phyloP scores from a whole-genome alignment of 148 eudicot genomes.

The Vaccinium corymbosum region DNA sequence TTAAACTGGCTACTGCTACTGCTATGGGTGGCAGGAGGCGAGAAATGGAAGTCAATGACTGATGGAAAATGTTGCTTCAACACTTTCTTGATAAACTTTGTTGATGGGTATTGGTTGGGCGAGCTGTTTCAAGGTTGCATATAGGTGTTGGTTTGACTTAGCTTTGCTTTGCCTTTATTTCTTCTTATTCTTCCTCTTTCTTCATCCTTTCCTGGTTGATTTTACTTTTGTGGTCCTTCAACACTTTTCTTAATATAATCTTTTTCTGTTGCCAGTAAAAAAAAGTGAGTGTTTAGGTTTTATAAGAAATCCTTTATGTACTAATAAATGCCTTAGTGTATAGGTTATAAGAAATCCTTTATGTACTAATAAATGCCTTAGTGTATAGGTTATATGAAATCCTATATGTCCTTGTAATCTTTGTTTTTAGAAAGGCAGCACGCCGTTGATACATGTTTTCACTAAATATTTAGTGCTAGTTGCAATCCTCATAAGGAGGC shows the following conservation, averaged over 20 bases:
- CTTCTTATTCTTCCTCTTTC: background rate
- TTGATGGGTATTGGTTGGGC: background rate
- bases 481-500: background rate
- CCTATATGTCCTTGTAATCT: no score
- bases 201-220: background rate
- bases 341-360: background rate
- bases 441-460: background rate
- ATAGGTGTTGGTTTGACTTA: background rate
- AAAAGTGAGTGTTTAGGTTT: background rate
- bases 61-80: background rate
- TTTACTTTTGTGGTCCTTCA: background rate
- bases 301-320: background rate
- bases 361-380: background rate
- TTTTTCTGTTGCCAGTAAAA: background rate
- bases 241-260: background rate
- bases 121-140: background rate
- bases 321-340: background rate
- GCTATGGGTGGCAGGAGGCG: background rate
- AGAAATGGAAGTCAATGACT: constrained; percentile 3
- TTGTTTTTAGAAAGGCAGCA: background rate
- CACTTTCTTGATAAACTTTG: background rate
- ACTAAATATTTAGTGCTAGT: background rate
- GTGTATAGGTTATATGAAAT: background rate
- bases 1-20: background rate
- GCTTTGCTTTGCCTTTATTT: no score